Conservation (phyloP, 768 basidiomycete genomes). For the Psilocybe tampanensis region DNA sequence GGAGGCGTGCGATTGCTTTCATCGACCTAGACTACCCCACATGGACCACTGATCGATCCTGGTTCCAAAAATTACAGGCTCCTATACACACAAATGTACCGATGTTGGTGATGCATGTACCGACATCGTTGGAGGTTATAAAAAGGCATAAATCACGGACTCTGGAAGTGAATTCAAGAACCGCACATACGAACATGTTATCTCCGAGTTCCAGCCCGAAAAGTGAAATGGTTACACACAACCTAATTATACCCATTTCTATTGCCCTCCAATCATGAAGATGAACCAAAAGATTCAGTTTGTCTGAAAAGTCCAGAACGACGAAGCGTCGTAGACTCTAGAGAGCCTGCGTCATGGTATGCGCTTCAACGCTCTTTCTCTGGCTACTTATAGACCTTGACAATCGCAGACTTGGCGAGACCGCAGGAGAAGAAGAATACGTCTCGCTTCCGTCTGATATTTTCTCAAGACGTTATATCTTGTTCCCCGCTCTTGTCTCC, state of each 20-base stretch:
- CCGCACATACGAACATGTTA: slow-evolving; percentile 12
- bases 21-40: neutral
- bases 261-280: neutral
- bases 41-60: neutral
- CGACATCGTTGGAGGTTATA: neutral
- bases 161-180: slow-evolving; percentile 2
- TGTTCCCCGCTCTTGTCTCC: neutral
- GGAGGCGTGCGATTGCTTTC: too few relatives aligned
- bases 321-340: too few relatives aligned
- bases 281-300: too few relatives aligned
- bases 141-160: slow-evolving; percentile 1
- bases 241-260: neutral
- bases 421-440: neutral
- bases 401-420: too few relatives aligned
- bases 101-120: neutral
- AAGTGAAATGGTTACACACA: neutral
- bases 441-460: neutral
- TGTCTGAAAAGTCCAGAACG: too few relatives aligned
- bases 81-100: neutral
- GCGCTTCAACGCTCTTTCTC: too few relatives aligned
- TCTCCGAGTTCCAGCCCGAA: slow-evolving; percentile 7
- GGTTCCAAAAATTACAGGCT: neutral
- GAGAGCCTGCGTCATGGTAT: too few relatives aligned
- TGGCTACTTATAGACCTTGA: too few relatives aligned
- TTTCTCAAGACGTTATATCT: neutral